Conservation (phyloP, 73 alveolate genomes). For the Chromera velia region DNA sequence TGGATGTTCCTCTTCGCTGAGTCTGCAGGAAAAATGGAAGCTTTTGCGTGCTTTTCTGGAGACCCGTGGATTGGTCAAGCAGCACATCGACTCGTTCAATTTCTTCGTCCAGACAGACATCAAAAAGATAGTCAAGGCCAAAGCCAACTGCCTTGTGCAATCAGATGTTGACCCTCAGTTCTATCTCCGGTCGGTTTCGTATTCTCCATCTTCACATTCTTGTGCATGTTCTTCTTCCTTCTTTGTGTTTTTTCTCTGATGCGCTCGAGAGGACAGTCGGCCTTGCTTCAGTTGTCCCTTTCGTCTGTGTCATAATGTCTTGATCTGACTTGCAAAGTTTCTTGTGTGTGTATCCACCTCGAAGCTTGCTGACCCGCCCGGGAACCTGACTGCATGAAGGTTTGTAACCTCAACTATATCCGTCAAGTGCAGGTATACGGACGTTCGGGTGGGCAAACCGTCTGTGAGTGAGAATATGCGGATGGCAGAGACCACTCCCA, state of each 20-base stretch:
- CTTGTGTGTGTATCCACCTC: no score
- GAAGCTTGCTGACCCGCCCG: no score
- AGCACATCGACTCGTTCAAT: conserved; percentile 89
- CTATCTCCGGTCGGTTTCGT: conserved; percentile 54
- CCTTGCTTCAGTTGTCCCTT: no score
- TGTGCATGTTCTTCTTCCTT: no score
- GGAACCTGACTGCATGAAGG: no score
- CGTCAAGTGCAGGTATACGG: conserved; percentile 52
- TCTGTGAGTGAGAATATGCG: conserved; percentile 66
- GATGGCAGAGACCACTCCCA: conserved; percentile 63
- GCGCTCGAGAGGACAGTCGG: no score
- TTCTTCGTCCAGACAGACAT: conserved; percentile 78
- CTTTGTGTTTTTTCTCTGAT: no score
- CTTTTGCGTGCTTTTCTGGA: conserved; percentile 80
- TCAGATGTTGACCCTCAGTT: conserved; percentile 66
- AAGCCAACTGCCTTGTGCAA: conserved; percentile 59
- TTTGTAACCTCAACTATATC: no score
- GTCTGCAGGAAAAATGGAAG: conserved; percentile 86
- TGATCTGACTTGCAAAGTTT: no score
- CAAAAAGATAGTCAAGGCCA: conserved; percentile 74
- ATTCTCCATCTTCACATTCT: no score
- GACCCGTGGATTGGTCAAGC: conserved; percentile 83
- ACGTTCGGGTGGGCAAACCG: conserved; percentile 75
- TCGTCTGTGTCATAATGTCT: no score
- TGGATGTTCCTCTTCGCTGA: no score